These are phyloP conservation scores for Dioscorea alata DNA, from an alignment of 106 monocot genomes.

Conservation along the genomic window DNA sequence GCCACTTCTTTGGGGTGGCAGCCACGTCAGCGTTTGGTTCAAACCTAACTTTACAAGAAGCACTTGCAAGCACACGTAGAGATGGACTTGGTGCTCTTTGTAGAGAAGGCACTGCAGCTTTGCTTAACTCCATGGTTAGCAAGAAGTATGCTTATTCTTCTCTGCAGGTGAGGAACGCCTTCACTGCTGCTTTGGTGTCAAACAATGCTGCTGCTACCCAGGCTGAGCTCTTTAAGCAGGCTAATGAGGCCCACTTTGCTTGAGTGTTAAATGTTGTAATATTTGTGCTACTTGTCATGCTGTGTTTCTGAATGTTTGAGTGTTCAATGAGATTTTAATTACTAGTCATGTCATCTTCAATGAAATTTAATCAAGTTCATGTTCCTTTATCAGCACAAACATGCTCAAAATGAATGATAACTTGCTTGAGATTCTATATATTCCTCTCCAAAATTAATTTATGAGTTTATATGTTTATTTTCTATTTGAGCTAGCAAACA, in stretches of 20 bases:
- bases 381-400: no score
- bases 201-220: constrained; percentile 44
- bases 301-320: no score
- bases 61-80: constrained; percentile 45
- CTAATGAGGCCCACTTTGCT: constrained; percentile 42
- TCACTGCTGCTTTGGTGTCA: constrained; percentile 29
- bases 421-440: no score
- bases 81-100: constrained; percentile 65
- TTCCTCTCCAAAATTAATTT: no score
- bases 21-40: constrained; percentile 25
- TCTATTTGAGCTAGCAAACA: no score
- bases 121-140: constrained; percentile 74
- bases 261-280: no score
- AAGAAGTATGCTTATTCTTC: constrained; percentile 41
- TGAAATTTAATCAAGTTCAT: no score
- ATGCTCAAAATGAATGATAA: no score
- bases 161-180: constrained; percentile 56
- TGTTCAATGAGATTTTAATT: no score
- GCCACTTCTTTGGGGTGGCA: constrained; percentile 43
- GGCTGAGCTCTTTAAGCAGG: constrained; percentile 56
- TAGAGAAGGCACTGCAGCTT: constrained; percentile 69
- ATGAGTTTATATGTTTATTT: no score
- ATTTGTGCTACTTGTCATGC: no score
- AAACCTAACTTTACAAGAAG: constrained; percentile 45
- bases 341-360: no score